Percentiles rank a stretch among this genome's conserved stretches.
These are phyloP conservation scores for Danielozyma ontarioensis DNA, from an alignment of 805 yeast species.

Conservation along the genomic window DNA sequence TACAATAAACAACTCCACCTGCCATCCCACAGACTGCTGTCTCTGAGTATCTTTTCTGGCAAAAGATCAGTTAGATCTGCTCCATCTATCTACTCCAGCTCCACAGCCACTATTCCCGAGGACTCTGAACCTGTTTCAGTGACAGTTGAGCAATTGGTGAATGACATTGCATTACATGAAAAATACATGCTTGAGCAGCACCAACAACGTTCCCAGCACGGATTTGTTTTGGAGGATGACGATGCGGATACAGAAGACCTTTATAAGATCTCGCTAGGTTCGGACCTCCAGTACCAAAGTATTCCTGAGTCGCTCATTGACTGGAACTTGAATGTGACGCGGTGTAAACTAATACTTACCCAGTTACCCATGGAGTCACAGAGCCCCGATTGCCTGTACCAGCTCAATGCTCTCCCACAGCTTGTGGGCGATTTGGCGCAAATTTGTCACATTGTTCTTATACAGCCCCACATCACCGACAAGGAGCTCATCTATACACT, in stretches of 20 bases:
- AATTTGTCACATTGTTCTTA: constrained; percentile 33
- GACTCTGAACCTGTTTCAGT: constrained; percentile 38
- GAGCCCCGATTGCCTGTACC: constrained; percentile 30
- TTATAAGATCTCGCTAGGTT: constrained; percentile 35
- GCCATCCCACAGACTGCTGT: constrained; percentile 28
- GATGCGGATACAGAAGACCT: constrained; percentile 20
- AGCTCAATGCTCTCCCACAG: constrained; percentile 30
- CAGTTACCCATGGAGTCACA: constrained; percentile 34
- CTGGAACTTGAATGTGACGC: constrained; percentile 48
- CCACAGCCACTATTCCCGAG: constrained; percentile 42
- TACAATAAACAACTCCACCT: constrained; percentile 12
- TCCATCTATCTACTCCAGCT: constrained; percentile 36
- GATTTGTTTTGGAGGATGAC: constrained; percentile 7
- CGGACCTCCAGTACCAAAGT: constrained; percentile 34
- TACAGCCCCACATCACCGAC: constrained; percentile 38
- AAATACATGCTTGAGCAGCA: constrained; percentile 13
- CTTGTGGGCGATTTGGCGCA: constrained; percentile 39
- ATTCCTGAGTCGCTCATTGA: constrained; percentile 40
- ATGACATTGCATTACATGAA: constrained; percentile 37
- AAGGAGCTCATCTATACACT: constrained; percentile 38
- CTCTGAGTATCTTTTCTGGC: constrained; percentile 31
- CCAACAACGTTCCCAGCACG: background rate
- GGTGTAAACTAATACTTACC: constrained; percentile 41
- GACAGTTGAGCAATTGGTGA: constrained; percentile 39
- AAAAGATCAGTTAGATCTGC: constrained; percentile 38